Conservation (phyloP, 345 rosid species). For the Pistacia atlantica region DNA sequence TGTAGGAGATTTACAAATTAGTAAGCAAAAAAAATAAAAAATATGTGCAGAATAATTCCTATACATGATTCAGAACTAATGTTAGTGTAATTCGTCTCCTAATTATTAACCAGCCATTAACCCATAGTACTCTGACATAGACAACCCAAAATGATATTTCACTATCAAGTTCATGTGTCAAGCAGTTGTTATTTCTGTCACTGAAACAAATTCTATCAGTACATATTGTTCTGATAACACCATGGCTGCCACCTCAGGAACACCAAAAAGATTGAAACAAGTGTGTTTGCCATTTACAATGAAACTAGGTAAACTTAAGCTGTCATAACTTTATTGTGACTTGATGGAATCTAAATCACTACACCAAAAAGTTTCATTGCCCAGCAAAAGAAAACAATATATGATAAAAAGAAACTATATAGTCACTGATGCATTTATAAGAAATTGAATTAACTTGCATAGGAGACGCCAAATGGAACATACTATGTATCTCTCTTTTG, state of each 20-base stretch:
- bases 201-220: neutral
- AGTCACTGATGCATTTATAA: neutral
- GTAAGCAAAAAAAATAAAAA: no score
- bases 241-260: neutral
- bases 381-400: neutral
- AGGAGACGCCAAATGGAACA: conserved; percentile 22
- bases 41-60: no score
- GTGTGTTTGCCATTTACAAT: neutral
- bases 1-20: no score
- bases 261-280: neutral
- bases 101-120: no score
- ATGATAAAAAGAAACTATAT: neutral
- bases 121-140: neutral
- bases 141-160: neutral
- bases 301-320: neutral
- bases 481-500: conserved; percentile 90
- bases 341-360: neutral
- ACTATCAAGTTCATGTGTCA: neutral
- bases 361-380: neutral
- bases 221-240: neutral
- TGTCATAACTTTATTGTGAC: neutral
- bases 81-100: no score
- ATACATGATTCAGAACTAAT: no score
- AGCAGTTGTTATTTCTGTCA: neutral
- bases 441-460: neutral